Base-by-base conservation (phyloP, 139 green algal species). In the Dunaliella primolecta region DNA sequence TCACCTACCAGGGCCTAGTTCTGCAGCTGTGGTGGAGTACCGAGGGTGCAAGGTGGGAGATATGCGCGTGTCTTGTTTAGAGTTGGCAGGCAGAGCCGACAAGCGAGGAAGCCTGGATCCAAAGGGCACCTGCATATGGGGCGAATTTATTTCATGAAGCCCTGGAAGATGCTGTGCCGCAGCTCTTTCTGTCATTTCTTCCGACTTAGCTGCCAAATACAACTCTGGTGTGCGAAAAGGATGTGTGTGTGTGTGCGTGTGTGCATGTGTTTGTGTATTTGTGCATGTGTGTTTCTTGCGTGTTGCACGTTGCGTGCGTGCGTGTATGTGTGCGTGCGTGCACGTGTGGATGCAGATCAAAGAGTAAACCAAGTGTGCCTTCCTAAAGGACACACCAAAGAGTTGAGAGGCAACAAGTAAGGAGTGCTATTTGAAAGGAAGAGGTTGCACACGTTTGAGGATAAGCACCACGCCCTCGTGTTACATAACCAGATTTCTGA, bases 311-410 rank as follows among this genome's bases (percentile, higher is more conserved):
- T 83, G 79, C 74, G 74, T 83, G 79, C 74, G 74, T 83, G 79
- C 74, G 74, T 83, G 79, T 83, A 83, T 83, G 79, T 83, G 74
- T 83, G 79, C 74, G 74, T 83, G 79, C 74, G 74, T 83, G 79
- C 74, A 83, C 74, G 79, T 83, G 74, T 83, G 79, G 72, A 83
- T 83, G 15, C n/a, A n/a, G n/a, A n/a, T n/a, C n/a, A n/a, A n/a
- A n/a, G n/a, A n/a, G n/a, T n/a, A n/a, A n/a, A n/a, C n/a, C n/a
- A n/a, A n/a, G n/a, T n/a, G n/a, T n/a, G n/a, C n/a, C n/a, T n/a
- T n/a, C n/a, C n/a, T n/a, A n/a, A n/a, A n/a, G n/a, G n/a, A n/a
- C n/a, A n/a, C n/a, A n/a, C n/a, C n/a, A n/a, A n/a, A n/a, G n/a
- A n/a, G n/a, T n/a, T n/a, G n/a, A n/a, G n/a, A n/a, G n/a, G n/a